Evolutionary conservation across 352 stramenopile species (phyloP), one percentile per base, ranked within the genome.

Genomic region (Pythium vanterpoolii): DNA sequence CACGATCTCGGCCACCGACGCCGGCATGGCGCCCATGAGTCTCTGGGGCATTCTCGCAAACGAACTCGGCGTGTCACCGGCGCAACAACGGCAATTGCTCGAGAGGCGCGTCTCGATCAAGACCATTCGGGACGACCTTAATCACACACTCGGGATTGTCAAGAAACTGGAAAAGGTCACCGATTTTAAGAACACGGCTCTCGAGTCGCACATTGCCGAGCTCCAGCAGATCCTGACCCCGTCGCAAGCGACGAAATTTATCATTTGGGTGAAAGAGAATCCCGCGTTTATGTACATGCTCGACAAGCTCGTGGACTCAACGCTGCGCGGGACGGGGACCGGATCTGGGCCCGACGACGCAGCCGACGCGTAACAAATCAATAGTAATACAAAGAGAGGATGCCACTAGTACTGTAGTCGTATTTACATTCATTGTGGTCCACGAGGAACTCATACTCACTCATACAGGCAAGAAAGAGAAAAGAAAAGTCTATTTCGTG

Each of bases 281-380:
- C 83, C 79, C 49, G 83, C 83, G 19, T 90, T 92, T 59, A 92
- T 92, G 83, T 92, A 92, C 61, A 92, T 92, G 83, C 69, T 92
- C 44, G 80, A 92, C 67, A 88, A 88, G 54, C 62, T 92, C 26
- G 80, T 90, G 45, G 77, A 90, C 63, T 86, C 77, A 11, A 89
- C 78, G 28, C 58, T 88, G 18, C 46, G 59, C 11, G 60, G 39
- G 23, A 59, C 66, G 56, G 54, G n/a, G n/a, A n/a, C n/a, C n/a
- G n/a, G n/a, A n/a, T n/a, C n/a, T n/a, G n/a, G n/a, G n/a, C n/a
- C 69, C 30, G 7, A 18, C 19, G 31, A 51, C 18, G 42, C 10
- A 21, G 38, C 23, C 36, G 51, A 49, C 3, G 43, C 19, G 23
- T 31, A 31, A 31, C 9, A 49, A n/a, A n/a, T n/a, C n/a, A n/a